Conservation (phyloP, 2,329 filamentous ascomycete genomes). For the Trichoderma sp. region DNA sequence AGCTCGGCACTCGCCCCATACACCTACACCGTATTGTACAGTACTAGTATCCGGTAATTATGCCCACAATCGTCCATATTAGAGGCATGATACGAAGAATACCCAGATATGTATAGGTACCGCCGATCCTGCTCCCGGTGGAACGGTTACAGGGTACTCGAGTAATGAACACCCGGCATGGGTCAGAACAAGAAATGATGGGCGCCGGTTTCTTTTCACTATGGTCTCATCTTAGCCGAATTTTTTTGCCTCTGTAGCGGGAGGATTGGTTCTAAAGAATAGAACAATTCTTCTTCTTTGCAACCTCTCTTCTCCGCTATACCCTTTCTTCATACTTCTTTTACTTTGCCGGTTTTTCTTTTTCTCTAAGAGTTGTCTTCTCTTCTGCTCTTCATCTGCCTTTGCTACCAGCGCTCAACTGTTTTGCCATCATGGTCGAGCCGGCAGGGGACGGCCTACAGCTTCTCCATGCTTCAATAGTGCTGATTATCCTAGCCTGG, state of each 20-base stretch:
- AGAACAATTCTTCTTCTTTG: neutral
- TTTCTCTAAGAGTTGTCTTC: neutral
- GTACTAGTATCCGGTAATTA: neutral
- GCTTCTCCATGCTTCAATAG: constrained; percentile 8
- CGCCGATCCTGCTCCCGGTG: neutral
- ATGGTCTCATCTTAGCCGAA: constrained; percentile 11
- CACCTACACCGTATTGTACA: neutral
- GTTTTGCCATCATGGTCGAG: constrained; percentile 9
- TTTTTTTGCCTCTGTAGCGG: neutral
- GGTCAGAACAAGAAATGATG: constrained; percentile 7
- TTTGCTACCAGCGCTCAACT: neutral
- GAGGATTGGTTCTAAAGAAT: neutral
- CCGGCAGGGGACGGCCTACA: constrained; percentile 2
- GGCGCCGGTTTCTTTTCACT: neutral
- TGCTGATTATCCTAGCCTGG: constrained; percentile 1
- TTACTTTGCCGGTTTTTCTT: neutral
- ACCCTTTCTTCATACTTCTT: neutral
- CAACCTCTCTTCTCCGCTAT: neutral
- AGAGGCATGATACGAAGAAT: neutral
- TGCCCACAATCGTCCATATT: neutral
- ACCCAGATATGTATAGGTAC: neutral
- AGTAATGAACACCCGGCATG: constrained; percentile 18
- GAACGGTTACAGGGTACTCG: neutral
- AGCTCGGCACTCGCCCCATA: neutral
- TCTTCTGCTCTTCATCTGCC: neutral